A percentile compares a stretch with the other conserved stretches of the same genome.
These are phyloP conservation scores for Xylaria telfairii DNA, from an alignment of 495 filamentous ascomycete genomes.

Conservation along the genomic window DNA sequence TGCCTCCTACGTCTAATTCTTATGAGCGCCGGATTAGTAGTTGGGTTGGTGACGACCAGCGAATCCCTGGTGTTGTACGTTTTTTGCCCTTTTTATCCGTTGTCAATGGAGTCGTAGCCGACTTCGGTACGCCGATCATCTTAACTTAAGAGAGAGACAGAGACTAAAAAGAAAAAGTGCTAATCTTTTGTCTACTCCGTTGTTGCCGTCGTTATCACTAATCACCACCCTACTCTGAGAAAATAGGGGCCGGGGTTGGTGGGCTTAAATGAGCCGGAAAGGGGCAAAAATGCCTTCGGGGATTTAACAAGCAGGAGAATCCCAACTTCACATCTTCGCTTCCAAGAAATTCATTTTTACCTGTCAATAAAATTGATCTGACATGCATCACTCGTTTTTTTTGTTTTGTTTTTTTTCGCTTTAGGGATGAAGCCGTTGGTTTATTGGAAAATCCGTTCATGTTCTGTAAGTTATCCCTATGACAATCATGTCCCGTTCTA, in stretches of 20 bases:
- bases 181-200: conserved; percentile 24
- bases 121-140: conserved; percentile 77
- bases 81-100: conserved; percentile 54
- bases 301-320: conserved; percentile 81
- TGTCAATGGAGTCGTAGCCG: conserved; percentile 77
- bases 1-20: no score
- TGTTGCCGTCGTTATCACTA: no score
- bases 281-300: conserved; percentile 69
- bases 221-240: conserved; percentile 61
- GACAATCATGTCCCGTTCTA: no score
- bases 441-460: no score
- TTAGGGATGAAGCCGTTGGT: no score
- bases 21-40: no score
- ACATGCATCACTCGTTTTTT: no score
- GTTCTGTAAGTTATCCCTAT: no score
- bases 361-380: background rate
- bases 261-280: conserved; percentile 63
- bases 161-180: background rate
- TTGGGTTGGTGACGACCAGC: no score
- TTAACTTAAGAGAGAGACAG: conserved; percentile 77
- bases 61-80: no score
- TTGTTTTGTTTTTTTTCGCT: background rate
- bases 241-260: conserved; percentile 59
- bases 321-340: conserved; percentile 72
- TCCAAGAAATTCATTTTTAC: background rate